Conservation (phyloP, 2,329 filamentous ascomycete genomes). For the Paracoccidioides brasiliensis region DNA sequence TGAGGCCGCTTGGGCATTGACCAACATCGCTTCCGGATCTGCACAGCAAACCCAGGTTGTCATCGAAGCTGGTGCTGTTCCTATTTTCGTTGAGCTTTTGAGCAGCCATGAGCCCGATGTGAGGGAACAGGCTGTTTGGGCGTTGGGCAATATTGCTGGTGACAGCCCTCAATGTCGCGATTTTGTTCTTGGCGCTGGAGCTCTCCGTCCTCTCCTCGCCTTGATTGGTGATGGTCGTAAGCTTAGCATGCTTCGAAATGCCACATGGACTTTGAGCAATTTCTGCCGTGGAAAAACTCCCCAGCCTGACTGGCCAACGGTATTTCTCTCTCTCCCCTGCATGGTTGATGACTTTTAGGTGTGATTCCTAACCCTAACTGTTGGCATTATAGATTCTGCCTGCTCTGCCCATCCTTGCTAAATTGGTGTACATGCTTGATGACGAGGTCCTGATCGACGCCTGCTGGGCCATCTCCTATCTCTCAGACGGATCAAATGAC, state of each 20-base stretch:
- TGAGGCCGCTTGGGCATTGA: constrained; percentile 96
- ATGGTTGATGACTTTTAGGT: neutral
- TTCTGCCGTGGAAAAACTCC: constrained; percentile 99
- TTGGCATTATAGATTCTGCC: constrained; percentile 60
- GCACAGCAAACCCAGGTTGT: constrained; percentile 97
- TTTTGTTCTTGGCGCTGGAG: constrained; percentile 84
- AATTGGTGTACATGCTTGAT: constrained; percentile 95
- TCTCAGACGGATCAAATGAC: constrained; percentile 95
- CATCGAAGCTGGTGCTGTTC: constrained; percentile 93
- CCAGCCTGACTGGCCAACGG: constrained; percentile 93
- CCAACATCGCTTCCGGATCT: constrained; percentile 97
- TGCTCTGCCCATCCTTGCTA: constrained; percentile 84
- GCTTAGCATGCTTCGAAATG: constrained; percentile 96
- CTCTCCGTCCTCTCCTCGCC: constrained; percentile 75
- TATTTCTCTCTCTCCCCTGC: constrained; percentile 38
- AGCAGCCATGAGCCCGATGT: constrained; percentile 96
- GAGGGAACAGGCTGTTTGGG: constrained; percentile 96
- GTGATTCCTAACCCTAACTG: constrained; percentile 15
- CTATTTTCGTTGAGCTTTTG: constrained; percentile 94
- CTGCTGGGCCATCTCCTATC: constrained; percentile 98
- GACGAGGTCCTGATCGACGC: constrained; percentile 97
- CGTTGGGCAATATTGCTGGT: constrained; percentile 94
- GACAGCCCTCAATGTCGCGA: constrained; percentile 96
- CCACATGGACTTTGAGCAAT: constrained; percentile 98
- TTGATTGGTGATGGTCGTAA: constrained; percentile 95